Base-by-base conservation (phyloP, 352 stramenopile genomes). In the Detonula confervacea region DNA sequence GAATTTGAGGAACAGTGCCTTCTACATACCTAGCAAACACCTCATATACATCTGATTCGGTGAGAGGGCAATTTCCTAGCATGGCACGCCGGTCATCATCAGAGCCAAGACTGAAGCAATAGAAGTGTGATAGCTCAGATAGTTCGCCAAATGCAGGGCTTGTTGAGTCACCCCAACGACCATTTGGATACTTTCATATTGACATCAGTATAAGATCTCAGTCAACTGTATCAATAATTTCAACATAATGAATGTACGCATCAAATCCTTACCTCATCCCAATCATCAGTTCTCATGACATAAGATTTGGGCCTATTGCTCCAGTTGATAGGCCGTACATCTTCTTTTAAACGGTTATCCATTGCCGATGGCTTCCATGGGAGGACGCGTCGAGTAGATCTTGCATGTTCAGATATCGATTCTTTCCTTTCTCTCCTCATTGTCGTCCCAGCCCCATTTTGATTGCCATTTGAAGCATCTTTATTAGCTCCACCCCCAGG, bases 261-360 rank as follows among this genome's bases (percentile, higher is more conserved):
- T n/a, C n/a, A 29, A 63, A 63, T 51, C 33, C 33, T 61, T 27
- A 80, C 63, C 62, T 99, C 96, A 81, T 99, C 96, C 97, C 97
- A 99, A 70, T 95, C 94, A 66, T 97, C 95, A n/a, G 97, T 99
- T 54, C 97, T 91, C 82, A 97, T 92, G 20, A 99, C 87, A 90
- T 99, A 99, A 73, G 94, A 98, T 87, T 98, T 97, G 11, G 97
- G 97, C 30, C 97, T 95, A 87, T 99, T 99, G 9, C 97, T 97
- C 97, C 97, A 99, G 81, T 99, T 98, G 73, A 99, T 99, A 14
- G 97, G 97, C 54, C 97, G 95, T 55, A 98, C 88, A 72, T 93
- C 88, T 81, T 96, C 97, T 54, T 93, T 87, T 16, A 93, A 88
- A 60, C 97, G 91, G 69, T 96, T 97, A 11, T 90, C 92, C 54